phyloP scores from a whole-genome alignment of 371 early-diverging fungal species.

The Amoeboaphelidium protococcarum region DNA sequence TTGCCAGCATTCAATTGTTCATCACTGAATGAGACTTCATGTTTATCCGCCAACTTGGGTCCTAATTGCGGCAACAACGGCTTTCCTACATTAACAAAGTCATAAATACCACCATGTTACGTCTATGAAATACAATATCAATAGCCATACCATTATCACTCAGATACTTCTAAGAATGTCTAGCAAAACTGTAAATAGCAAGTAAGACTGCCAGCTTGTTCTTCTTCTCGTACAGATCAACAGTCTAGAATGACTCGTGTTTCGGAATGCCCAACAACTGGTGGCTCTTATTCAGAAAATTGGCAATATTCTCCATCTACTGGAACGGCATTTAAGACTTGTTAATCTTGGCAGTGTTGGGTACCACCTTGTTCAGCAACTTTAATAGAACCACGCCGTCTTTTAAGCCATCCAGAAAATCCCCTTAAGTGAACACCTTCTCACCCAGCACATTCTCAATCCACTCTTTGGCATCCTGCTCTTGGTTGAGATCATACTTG shows the following conservation, averaged over 20 bases:
- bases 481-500: slow-evolving; percentile 27
- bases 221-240: slow-evolving; percentile 67
- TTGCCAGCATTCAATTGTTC: slow-evolving; percentile 33
- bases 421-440: slow-evolving; percentile 17
- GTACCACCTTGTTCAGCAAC: slow-evolving; percentile 28
- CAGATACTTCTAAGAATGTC: too few relatives aligned
- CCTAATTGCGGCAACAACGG: slow-evolving; percentile 17
- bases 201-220: slow-evolving; percentile 35
- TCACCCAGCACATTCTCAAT: slow-evolving; percentile 28
- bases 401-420: slow-evolving; percentile 24
- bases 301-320: slow-evolving; percentile 62
- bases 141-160: too few relatives aligned
- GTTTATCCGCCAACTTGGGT: slow-evolving; percentile 45
- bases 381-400: slow-evolving; percentile 63
- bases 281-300: slow-evolving; percentile 34
- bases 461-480: slow-evolving; percentile 27
- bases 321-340: slow-evolving; percentile 48
- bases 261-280: slow-evolving; percentile 44
- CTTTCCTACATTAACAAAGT: neutral
- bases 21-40: slow-evolving; percentile 27
- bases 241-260: slow-evolving; percentile 61
- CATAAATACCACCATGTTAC: too few relatives aligned
- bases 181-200: neutral
- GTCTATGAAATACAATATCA: too few relatives aligned
- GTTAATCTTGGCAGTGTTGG: slow-evolving; percentile 24